phyloP scores from a whole-genome alignment of 768 basidiomycete species.

The Neoboletus brunneissimus region DNA sequence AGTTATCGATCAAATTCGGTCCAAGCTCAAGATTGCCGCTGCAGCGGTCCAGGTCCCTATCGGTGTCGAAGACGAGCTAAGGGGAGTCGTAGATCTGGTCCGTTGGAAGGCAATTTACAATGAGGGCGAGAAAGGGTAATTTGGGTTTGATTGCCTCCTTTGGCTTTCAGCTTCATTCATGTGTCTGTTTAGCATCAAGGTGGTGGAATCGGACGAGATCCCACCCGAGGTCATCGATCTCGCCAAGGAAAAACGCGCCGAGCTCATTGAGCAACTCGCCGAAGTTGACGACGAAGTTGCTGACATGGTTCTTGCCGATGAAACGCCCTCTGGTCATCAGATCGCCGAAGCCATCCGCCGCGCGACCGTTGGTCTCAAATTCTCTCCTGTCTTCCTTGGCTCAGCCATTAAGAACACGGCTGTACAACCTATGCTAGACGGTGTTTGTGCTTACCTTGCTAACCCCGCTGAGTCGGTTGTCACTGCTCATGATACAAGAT shows the following conservation, averaged over 20 bases:
- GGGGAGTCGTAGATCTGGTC: slow-evolving; percentile 91
- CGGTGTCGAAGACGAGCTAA: slow-evolving; percentile 81
- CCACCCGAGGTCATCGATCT: slow-evolving; percentile 71
- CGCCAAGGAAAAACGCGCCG: slow-evolving; percentile 79
- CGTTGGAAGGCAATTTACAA: slow-evolving; percentile 95
- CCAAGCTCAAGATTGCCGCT: slow-evolving; percentile 88
- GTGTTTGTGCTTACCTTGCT: slow-evolving; percentile 93
- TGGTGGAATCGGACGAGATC: slow-evolving; percentile 85
- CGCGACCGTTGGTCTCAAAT: slow-evolving; percentile 81
- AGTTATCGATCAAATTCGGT: slow-evolving; percentile 86
- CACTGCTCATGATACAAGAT: slow-evolving; percentile 79
- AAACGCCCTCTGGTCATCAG: slow-evolving; percentile 66
- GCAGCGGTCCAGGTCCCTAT: slow-evolving; percentile 97
- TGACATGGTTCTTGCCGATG: slow-evolving; percentile 86
- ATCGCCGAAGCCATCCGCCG: slow-evolving; percentile 86
- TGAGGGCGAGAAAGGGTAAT: slow-evolving; percentile 90
- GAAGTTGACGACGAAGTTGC: slow-evolving; percentile 96
- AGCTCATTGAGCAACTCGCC: slow-evolving; percentile 92
- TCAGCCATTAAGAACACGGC: slow-evolving; percentile 97
- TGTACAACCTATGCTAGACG: slow-evolving; percentile 91
- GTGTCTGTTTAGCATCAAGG: slow-evolving; percentile 51
- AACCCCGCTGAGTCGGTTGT: slow-evolving; percentile 78
- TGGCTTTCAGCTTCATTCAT: background rate
- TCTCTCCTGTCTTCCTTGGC: slow-evolving; percentile 95
- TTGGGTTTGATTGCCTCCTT: slow-evolving; percentile 17